Percentiles rank a stretch among this genome's conserved stretches.
phyloP scores from a whole-genome alignment of 2,329 filamentous ascomycete genomes.

The Aspergillus piperis region DNA sequence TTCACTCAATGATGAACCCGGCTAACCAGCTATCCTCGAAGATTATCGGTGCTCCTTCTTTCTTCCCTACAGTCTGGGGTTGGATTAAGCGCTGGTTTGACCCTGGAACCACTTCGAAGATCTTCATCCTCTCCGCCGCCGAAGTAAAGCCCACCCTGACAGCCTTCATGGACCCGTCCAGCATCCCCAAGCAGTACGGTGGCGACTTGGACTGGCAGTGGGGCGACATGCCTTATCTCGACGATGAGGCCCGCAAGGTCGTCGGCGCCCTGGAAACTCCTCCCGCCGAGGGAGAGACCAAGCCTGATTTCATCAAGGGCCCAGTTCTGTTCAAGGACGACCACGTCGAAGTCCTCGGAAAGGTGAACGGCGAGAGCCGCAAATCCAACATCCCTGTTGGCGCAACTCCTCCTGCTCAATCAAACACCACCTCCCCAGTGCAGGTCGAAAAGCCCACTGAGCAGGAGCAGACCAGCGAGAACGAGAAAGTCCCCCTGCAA shows the following conservation, averaged over 20 bases:
- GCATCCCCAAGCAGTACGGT: slow-evolving; percentile 88
- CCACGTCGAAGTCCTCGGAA: slow-evolving; percentile 35
- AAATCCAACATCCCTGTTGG: slow-evolving; percentile 29
- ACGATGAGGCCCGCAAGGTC: slow-evolving; percentile 49
- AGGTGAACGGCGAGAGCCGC: slow-evolving; percentile 36
- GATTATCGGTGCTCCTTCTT: slow-evolving; percentile 85
- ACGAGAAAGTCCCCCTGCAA: slow-evolving; percentile 1
- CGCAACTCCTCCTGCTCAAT: neutral
- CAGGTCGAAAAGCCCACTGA: neutral
- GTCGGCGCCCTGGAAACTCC: slow-evolving; percentile 34
- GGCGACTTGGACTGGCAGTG: slow-evolving; percentile 82
- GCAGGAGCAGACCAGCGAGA: neutral
- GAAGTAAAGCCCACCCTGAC: slow-evolving; percentile 77
- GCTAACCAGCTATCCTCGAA: slow-evolving; percentile 28
- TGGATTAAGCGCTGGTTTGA: slow-evolving; percentile 97
- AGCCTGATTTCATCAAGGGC: slow-evolving; percentile 36
- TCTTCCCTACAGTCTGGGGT: slow-evolving; percentile 88
- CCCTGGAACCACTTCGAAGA: slow-evolving; percentile 91
- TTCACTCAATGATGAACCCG: neutral
- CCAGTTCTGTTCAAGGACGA: slow-evolving; percentile 39
- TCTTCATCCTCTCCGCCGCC: slow-evolving; percentile 76
- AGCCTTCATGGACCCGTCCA: slow-evolving; percentile 75
- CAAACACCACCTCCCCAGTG: neutral
- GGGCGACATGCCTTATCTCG: slow-evolving; percentile 73
- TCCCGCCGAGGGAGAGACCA: slow-evolving; percentile 26